phyloP scores from a whole-genome alignment of 2,329 filamentous ascomycete genomes.

The Cladorrhinum sp. region DNA sequence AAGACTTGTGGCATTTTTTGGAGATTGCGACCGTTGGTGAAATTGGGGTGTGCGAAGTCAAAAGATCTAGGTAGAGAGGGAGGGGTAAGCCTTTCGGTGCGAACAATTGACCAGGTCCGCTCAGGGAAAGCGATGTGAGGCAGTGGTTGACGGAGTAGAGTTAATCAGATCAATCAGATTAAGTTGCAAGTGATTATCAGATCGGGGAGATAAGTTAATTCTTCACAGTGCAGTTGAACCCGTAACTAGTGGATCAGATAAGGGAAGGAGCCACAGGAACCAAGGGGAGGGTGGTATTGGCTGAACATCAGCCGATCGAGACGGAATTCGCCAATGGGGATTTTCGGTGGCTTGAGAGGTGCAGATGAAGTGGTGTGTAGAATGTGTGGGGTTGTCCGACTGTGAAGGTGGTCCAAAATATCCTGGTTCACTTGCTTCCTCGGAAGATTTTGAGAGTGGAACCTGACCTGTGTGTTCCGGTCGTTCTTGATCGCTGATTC shows the following conservation, averaged over 20 bases:
- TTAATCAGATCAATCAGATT: neutral
- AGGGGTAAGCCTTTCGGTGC: neutral
- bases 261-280: neutral
- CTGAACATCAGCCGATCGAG: neutral
- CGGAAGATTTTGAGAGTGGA: too few species aligned
- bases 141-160: neutral
- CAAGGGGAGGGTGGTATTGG: neutral
- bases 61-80: neutral
- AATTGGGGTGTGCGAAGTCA: neutral
- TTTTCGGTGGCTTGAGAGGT: neutral
- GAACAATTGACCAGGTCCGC: too few species aligned
- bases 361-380: neutral
- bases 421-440: too few species aligned
- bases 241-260: neutral
- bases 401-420: neutral
- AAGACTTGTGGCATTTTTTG: constrained; percentile 65
- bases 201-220: neutral
- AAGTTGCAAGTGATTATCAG: neutral
- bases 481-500: neutral
- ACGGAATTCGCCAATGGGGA: neutral
- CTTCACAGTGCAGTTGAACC: neutral
- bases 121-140: neutral
- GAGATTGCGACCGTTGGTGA: neutral
- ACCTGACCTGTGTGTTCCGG: too few species aligned
- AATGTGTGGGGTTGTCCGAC: neutral